phyloP scores from a whole-genome alignment of 495 filamentous ascomycete species.

The Hyaloscypha finlandica region DNA sequence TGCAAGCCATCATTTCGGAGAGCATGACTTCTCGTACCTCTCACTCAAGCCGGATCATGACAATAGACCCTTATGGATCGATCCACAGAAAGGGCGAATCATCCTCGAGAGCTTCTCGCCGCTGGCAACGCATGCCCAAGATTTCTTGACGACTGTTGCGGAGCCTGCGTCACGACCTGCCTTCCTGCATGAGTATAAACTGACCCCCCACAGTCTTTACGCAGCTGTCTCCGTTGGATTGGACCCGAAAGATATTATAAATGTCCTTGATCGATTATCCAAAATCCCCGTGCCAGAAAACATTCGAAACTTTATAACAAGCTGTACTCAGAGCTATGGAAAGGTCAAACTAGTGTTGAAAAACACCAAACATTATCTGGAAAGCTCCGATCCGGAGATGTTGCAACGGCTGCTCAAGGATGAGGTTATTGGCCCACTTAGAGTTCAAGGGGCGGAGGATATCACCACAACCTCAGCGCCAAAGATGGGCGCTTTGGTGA shows the following conservation, averaged over 20 bases:
- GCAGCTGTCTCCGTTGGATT: slow-evolving; percentile 92
- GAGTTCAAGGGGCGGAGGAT: slow-evolving; percentile 62
- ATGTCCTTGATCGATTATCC: slow-evolving; percentile 79
- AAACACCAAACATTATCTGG: slow-evolving; percentile 90
- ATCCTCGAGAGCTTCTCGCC: slow-evolving; percentile 96
- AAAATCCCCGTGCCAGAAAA: slow-evolving; percentile 80
- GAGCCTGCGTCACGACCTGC: slow-evolving; percentile 87
- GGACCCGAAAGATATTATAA: slow-evolving; percentile 85
- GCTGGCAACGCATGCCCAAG: slow-evolving; percentile 79
- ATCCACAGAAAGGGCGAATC: slow-evolving; percentile 79
- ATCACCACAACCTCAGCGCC: slow-evolving; percentile 80
- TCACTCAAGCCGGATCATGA: slow-evolving; percentile 84
- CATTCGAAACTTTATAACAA: slow-evolving; percentile 78
- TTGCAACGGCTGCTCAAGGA: slow-evolving; percentile 81
- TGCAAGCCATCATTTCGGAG: slow-evolving; percentile 49
- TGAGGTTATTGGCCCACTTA: slow-evolving; percentile 63
- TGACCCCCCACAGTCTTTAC: slow-evolving; percentile 91
- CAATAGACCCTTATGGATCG: slow-evolving; percentile 89
- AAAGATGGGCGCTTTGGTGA: slow-evolving; percentile 87
- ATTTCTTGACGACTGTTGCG: slow-evolving; percentile 93
- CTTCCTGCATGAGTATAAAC: slow-evolving; percentile 88
- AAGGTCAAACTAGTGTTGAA: slow-evolving; percentile 96
- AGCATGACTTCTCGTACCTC: slow-evolving; percentile 75
- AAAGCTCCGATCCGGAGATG: slow-evolving; percentile 83
- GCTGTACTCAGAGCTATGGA: slow-evolving; percentile 86